phyloP scores from a whole-genome alignment of 495 filamentous ascomycete genomes.

The Aspergillus leporis region DNA sequence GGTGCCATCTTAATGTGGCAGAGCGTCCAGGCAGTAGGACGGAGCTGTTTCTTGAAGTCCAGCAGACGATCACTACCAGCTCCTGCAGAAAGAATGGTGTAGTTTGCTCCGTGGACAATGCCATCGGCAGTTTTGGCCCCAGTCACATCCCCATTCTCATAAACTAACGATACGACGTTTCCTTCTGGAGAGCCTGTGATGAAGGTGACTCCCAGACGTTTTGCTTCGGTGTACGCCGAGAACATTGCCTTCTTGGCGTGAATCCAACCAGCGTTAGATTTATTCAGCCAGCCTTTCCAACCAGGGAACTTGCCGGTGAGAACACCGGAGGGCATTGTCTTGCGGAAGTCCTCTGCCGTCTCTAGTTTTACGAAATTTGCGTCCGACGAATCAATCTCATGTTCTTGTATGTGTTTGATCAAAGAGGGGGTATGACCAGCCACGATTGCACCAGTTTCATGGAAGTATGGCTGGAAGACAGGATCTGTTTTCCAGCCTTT shows the following conservation, averaged over 20 bases:
- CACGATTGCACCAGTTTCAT: conserved; percentile 49
- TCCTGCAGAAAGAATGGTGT: conserved; percentile 48
- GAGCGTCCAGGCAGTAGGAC: conserved; percentile 55
- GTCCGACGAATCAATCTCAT: conserved; percentile 31
- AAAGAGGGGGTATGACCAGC: conserved; percentile 38
- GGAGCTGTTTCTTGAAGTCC: conserved; percentile 53
- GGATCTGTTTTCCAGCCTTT: conserved; percentile 50
- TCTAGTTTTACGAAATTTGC: conserved; percentile 28
- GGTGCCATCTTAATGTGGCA: conserved; percentile 50
- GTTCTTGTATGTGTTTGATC: conserved; percentile 37
- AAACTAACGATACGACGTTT: conserved; percentile 35
- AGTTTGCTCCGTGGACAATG: conserved; percentile 32
- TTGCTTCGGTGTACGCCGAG: conserved; percentile 44
- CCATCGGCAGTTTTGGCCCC: conserved; percentile 42
- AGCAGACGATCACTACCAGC: conserved; percentile 47
- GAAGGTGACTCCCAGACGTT: conserved; percentile 46
- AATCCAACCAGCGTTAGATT: conserved; percentile 50
- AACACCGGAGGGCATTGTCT: conserved; percentile 52
- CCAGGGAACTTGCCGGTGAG: conserved; percentile 49
- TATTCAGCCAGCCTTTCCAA: conserved; percentile 52
- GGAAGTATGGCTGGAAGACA: conserved; percentile 50
- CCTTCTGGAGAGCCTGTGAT: conserved; percentile 40
- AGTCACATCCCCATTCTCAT: conserved; percentile 32
- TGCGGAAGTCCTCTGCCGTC: conserved; percentile 46
- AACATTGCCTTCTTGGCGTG: conserved; percentile 48